Evolutionary conservation across 164 flowering plant genomes (phyloP), one percentile per base, ranked within the genome.

Genomic region (Litsea cubeba): DNA sequence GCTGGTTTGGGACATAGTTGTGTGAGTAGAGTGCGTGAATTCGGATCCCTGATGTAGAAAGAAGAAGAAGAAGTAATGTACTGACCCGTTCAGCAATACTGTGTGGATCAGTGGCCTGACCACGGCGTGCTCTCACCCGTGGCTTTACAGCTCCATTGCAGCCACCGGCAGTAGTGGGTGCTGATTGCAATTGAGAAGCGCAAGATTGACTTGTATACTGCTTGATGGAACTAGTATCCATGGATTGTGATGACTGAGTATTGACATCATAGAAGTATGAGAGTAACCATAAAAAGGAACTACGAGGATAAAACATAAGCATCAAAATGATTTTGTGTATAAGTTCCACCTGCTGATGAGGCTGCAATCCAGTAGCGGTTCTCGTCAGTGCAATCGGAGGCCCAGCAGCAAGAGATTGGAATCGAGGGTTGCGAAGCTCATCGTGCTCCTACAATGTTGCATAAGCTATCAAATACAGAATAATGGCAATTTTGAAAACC

Each of bases 101-200:
- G 81, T 88, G 90, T 35, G 90, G 90, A 72, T 88, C 90, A 30
- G 90, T 88, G 62, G 90, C 91, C 77, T 88, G 91, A 62, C 91
- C 91, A 77, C 91, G 75, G 2, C 91, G 85, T 26, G 91, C 91
- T 77, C 91, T 79, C 8, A 79, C 82, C 14, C 85, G 83, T 65
- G 83, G 78, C 72, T 78, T 82, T 49, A 69, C 76, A 50, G 73
- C 57, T 54, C 82, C 82, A 58, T 73, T 78, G 67, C 79, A 77
- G 65, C 72, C 79, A 40, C 66, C 76, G 26, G 73, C 60, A 64
- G 76, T 68, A 68, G 77, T 26, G 20, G 76, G 51, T 12, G 57
- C 57, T 28, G 76, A 62, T 23, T 62, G 82, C 49, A 77, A 69
- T 54, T 66, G 79, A 75, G 81, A 76, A 60, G 70, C 62, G 23